Percentiles rank a stretch among this genome's conserved stretches.
Conservation (phyloP, 2,329 filamentous ascomycete genomes). For the Daldinia sp. region DNA sequence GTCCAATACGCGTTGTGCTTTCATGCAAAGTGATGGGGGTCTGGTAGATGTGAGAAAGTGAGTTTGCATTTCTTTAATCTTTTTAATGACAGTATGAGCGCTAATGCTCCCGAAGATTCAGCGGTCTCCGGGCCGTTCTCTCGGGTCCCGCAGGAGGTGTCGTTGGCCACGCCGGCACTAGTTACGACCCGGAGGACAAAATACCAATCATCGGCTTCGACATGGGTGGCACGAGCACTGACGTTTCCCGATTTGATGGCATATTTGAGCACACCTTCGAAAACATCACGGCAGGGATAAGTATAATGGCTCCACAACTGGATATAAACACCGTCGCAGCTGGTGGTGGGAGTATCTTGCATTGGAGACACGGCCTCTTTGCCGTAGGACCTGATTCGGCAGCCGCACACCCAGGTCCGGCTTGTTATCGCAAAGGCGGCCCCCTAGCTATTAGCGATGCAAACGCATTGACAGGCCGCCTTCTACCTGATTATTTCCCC, state of each 20-base stretch:
- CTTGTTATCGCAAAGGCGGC: conserved; percentile 89
- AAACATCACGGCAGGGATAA: conserved; percentile 90
- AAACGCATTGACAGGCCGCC: conserved; percentile 83
- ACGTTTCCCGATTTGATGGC: conserved; percentile 88
- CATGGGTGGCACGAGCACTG: conserved; percentile 89
- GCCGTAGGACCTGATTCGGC: conserved; percentile 91
- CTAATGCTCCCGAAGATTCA: conserved; percentile 64
- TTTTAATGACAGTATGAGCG: neutral
- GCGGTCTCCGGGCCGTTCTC: conserved; percentile 84
- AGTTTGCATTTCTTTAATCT: neutral
- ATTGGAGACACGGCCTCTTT: conserved; percentile 89
- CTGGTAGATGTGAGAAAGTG: conserved; percentile 74
- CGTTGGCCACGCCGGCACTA: conserved; percentile 90
- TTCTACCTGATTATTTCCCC: conserved; percentile 91
- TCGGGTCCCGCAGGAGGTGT: conserved; percentile 92
- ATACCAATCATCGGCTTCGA: conserved; percentile 94
- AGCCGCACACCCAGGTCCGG: conserved; percentile 87
- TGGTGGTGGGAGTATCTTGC: conserved; percentile 84
- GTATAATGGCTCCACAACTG: conserved; percentile 86
- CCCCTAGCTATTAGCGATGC: conserved; percentile 91
- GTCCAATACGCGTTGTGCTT: conserved; percentile 75
- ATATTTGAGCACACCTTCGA: conserved; percentile 94
- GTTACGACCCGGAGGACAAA: conserved; percentile 84
- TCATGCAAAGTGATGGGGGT: conserved; percentile 90
- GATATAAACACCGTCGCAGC: conserved; percentile 96